phyloP scores from a whole-genome alignment of 2,329 filamentous ascomycete genomes.

The Colletotrichum agaves region DNA sequence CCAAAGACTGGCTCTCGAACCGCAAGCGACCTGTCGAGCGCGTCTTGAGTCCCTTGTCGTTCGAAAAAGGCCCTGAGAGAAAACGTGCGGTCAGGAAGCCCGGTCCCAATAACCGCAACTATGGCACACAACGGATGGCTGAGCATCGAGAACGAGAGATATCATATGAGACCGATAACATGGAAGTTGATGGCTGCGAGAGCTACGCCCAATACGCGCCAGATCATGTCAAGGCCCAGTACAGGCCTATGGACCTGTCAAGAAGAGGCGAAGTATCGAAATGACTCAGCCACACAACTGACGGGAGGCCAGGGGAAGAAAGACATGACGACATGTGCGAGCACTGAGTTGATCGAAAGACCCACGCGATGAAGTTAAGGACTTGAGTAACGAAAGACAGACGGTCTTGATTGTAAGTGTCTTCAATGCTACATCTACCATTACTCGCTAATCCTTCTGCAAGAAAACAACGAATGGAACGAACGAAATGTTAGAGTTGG shows the following conservation, averaged over 20 bases:
- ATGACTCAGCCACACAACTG: neutral
- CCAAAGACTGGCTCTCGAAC: neutral
- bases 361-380: neutral
- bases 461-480: neutral
- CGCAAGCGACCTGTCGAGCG: slow-evolving; percentile 3
- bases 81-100: neutral
- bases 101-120: neutral
- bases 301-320: neutral
- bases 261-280: neutral
- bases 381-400: no score
- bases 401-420: no score
- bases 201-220: neutral
- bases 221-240: slow-evolving; percentile 4
- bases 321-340: neutral
- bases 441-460: neutral
- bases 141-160: no score
- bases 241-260: neutral
- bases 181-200: neutral
- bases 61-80: neutral
- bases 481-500: neutral
- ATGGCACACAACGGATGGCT: neutral
- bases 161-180: neutral
- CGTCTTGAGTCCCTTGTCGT: neutral
- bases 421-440: neutral
- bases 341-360: neutral